phyloP scores from a whole-genome alignment of 257 asterid genomes.

The Rubia yunnanensis region DNA sequence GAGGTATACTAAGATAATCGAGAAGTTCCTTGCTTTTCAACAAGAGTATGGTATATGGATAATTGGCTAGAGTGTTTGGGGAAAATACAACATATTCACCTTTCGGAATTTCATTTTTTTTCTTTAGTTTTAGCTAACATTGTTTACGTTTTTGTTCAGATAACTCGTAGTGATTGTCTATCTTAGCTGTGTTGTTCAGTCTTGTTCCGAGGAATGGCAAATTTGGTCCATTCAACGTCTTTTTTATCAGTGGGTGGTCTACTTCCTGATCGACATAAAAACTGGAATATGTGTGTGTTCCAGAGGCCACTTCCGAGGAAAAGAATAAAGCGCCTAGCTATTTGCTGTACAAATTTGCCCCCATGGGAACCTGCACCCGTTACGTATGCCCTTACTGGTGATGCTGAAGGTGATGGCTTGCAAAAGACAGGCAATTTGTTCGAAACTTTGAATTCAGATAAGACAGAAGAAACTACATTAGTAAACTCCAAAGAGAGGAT shows the following conservation, averaged over 20 bases:
- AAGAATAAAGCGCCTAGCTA: constrained; percentile 3
- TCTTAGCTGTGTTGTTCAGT: constrained; percentile 14
- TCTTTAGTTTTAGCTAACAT: neutral
- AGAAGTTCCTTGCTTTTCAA: neutral
- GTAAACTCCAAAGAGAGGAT: constrained; percentile 27
- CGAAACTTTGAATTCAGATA: constrained; percentile 38
- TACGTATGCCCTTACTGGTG: constrained; percentile 37
- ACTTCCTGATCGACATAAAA: constrained; percentile 24
- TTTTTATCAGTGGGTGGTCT: constrained; percentile 22
- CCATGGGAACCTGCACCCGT: constrained; percentile 69
- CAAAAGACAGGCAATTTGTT: constrained; percentile 41
- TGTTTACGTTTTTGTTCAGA: constrained; percentile 25
- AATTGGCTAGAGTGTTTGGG: neutral
- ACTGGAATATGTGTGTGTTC: constrained; percentile 21
- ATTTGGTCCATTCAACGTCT: constrained; percentile 32
- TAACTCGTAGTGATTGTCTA: constrained; percentile 12
- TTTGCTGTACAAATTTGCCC: constrained; percentile 41
- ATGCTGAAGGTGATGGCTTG: constrained; percentile 28
- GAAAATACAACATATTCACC: neutral
- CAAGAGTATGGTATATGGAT: neutral
- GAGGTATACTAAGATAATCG: neutral
- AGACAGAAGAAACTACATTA: constrained; percentile 28
- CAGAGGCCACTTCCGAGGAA: constrained; percentile 20
- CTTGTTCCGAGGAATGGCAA: constrained; percentile 36
- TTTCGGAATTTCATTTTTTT: neutral